Base-by-base conservation (phyloP, 257 asterid species). In the Lithospermum erythrorhizon region DNA sequence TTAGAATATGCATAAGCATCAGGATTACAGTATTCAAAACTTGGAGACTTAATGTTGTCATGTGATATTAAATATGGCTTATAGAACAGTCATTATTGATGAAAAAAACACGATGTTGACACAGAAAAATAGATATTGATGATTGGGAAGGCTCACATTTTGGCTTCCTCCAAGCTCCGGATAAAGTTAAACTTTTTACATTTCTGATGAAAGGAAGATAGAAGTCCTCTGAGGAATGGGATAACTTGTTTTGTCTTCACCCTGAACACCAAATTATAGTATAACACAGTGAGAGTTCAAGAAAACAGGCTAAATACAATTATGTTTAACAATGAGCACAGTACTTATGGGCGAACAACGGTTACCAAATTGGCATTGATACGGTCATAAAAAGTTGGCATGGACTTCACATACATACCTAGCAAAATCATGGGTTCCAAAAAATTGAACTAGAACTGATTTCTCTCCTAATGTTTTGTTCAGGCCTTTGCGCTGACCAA, bases 391-490 rank as follows among this genome's bases (percentile, higher is more conserved):
- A 2, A 20, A 13, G 9, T 10, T 23, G 19, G 2, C 60, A 23
- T 56, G 3, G 17, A 56, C 18, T 56, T 53, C 4, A 1, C 1
- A 10, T n/a, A 57, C 69, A 63, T 76, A 89, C 99, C 99, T 86
- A 59, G 99, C 97, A 82, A 93, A 93, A 78, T 93, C 99, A 69
- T 93, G 95, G 64, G 95, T 86, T 51, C 99, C 99, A 66, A 93
- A 93, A 82, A 93, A 93, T 68, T 93, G 99, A 68, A 93, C 99
- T 55, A 82, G 76, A 73, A 83, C 89, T 48, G 90, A 82, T 70
- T 89, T 84, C 68, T 82, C 97, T 67, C 96, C 96, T 9, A 82
- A 78, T 56, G 56, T 68, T 75, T 79, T 89, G 73, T 72, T 85
- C 66, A 93, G 76, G 61, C 95, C 97, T 72, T 77, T 86, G 61